Base-by-base conservation (phyloP, 495 filamentous ascomycete genomes). In the Aspergillus steynii region DNA sequence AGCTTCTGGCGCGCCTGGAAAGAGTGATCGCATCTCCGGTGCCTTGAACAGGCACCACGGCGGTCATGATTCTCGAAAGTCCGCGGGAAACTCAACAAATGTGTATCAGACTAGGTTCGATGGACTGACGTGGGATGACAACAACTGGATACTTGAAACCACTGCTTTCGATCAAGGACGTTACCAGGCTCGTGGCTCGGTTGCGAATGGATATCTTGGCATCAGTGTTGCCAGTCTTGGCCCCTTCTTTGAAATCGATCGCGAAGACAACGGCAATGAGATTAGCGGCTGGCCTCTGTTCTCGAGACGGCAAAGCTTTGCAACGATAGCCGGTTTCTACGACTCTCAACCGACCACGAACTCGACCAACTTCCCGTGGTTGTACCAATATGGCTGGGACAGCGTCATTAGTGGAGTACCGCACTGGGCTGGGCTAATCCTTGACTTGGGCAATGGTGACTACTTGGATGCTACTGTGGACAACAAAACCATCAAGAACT, bases 251-350 rank as follows among this genome's bases (percentile, higher is more conserved):
- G 88, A 90, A 61, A 65, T 83, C 12, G 88, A 90, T 70, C 73
- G 72, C 4, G 76, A 75, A 0, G 72, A 74, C 3, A 71, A 79
- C 49, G 74, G 73, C 15, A 80, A 82, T 56, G 82, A 82, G 29
- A 86, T 87, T 68, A 89, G 85, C 64, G 90, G 89, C 5, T 93
- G 90, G 90, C 90, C 90, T 6, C 71, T 93, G 15, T 90, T 85
- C 73, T 77, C 86, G 50, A 68, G 79, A 7, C 78, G 90, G 14
- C 86, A 90, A 66, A 83, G 86, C 1, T 91, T 93, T 69, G 85
- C 87, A 4, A 91, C 89, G 0, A 83, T 93, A 58, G 81, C 85
- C 46, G 90, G 90, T 0, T 93, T 93, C 71, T 92, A 81, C 60
- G 82, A 92, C 61, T 70, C 75, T 8, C 88, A 92, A 69, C 77